Evolutionary conservation across 2,329 filamentous ascomycete species (phyloP), one percentile per base, ranked within the genome.

Genomic region (Tricladium varicosporioides): DNA sequence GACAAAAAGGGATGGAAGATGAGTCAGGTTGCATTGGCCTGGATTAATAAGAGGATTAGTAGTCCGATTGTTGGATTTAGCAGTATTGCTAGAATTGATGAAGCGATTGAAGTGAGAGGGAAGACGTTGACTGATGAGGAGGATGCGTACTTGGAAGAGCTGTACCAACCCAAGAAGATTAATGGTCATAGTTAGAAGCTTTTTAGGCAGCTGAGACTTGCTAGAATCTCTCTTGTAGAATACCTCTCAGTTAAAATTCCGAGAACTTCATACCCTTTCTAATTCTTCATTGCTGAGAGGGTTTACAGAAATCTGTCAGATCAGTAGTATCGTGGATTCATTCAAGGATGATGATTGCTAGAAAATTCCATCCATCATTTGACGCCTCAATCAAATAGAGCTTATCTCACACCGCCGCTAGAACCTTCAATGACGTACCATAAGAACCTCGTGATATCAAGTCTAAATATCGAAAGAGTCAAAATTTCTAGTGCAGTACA

Each of bases 21-120:
- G 82, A 78, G 76, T 53, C 78, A 82, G 59, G 77, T 85, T 40
- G 78, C 80, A 2, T 73, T 82, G 54, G 81, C 81, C 5, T 86
- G 83, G 82, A 71, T 72, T 14, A 65, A 78, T 59, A 74, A 75
- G 58, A 72, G 73, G 55, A 73, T 74, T 8, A 71, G 71, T 19
- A 76, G 73, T 59, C 81, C 81, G 0, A 83, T 84, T 63, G 70
- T 83, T 57, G 81, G 81, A 0, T 71, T 83, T 52, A 74, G 71
- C 51, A 80, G 73, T 57, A 73, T 76, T 50, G 73, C 76, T 60
- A 71, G 81, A 40, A 78, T 84, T 47, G 79, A 83, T 51, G 80
- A 83, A 69, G 78, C 79, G 1, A 71, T 81, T 54, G 73, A 72
- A 32, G 63, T 67, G 4, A 64, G 64, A 49, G 65, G 65, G 2